Evolutionary conservation across 805 yeast species (phyloP).

Genomic region (Candida dajiaensis): DNA sequence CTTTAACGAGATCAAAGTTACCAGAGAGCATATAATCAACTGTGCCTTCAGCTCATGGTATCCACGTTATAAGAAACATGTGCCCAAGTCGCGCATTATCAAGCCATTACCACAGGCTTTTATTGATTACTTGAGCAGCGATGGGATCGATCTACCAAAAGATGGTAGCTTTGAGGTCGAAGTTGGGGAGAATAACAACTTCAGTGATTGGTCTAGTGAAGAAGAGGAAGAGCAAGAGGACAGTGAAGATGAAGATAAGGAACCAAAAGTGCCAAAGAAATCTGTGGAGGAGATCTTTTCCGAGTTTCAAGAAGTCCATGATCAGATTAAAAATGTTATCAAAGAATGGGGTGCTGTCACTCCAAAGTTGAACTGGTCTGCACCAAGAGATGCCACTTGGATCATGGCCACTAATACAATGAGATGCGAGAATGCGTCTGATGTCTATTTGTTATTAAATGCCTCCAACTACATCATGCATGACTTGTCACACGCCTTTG

Average conservation of each 20-base stretch:
- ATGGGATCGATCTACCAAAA: constrained; percentile 60
- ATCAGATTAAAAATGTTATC: constrained; percentile 40
- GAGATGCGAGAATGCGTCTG: constrained; percentile 66
- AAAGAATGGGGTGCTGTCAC: constrained; percentile 52
- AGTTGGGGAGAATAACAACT: constrained; percentile 46
- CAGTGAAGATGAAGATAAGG: constrained; percentile 14
- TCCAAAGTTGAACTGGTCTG: constrained; percentile 95
- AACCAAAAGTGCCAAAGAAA: constrained; percentile 7
- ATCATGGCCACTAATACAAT: constrained; percentile 72
- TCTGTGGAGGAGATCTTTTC: constrained; percentile 22
- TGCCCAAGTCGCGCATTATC: constrained; percentile 48
- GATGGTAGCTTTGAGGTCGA: constrained; percentile 33
- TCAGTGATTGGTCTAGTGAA: constrained; percentile 66
- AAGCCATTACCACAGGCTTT: constrained; percentile 53
- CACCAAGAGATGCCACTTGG: constrained; percentile 95
- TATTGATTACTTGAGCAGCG: constrained; percentile 54
- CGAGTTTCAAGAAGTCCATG: constrained; percentile 57
- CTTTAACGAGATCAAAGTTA: constrained; percentile 22
- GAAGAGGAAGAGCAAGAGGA: constrained; percentile 22
- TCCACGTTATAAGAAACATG: constrained; percentile 37
- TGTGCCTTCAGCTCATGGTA: constrained; percentile 62
- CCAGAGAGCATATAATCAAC: constrained; percentile 38
- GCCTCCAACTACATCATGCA: constrained; percentile 85
- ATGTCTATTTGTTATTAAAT: constrained; percentile 73
- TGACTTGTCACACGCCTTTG: constrained; percentile 72